A percentile compares a stretch with the other conserved stretches of the same genome.
Conservation (phyloP, 1,139 yeast genomes). For the Geotrichum europaeum region DNA sequence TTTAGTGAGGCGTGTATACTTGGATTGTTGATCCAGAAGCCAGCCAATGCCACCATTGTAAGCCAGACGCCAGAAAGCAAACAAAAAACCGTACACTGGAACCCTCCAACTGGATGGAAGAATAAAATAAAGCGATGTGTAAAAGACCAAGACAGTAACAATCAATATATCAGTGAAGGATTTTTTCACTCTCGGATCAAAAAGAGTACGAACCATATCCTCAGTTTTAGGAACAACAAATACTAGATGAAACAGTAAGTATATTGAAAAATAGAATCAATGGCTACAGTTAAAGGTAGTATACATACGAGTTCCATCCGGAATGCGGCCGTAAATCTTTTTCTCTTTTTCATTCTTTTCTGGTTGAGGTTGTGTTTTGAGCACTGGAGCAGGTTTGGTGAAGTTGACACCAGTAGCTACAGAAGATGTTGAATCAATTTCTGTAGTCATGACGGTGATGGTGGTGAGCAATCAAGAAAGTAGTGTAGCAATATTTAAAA, state of each 20-base stretch:
- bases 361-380: not conserved
- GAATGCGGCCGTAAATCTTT: constrained; percentile 16
- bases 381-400: not conserved
- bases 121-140: constrained; percentile 44
- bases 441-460: constrained; percentile 1
- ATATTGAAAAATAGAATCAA: not conserved
- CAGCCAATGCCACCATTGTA: constrained; percentile 80
- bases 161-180: constrained; percentile 61
- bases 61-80: constrained; percentile 69
- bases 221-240: constrained; percentile 74
- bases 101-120: constrained; percentile 38
- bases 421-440: constrained; percentile 13
- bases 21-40: constrained; percentile 62
- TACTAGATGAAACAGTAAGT: constrained; percentile 15
- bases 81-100: constrained; percentile 47
- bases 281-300: not conserved
- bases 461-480: not conserved
- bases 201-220: constrained; percentile 78
- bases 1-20: constrained; percentile 48
- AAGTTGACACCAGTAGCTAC: constrained; percentile 13
- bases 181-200: constrained; percentile 70
- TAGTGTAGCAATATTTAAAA: not conserved
- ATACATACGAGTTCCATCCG: constrained; percentile 18
- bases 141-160: constrained; percentile 46
- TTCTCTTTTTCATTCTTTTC: constrained; percentile 1